Evolutionary conservation across 2,329 filamentous ascomycete species (phyloP), one percentile per base, ranked within the genome.

Genomic region (Rasamsonia emersonii): DNA sequence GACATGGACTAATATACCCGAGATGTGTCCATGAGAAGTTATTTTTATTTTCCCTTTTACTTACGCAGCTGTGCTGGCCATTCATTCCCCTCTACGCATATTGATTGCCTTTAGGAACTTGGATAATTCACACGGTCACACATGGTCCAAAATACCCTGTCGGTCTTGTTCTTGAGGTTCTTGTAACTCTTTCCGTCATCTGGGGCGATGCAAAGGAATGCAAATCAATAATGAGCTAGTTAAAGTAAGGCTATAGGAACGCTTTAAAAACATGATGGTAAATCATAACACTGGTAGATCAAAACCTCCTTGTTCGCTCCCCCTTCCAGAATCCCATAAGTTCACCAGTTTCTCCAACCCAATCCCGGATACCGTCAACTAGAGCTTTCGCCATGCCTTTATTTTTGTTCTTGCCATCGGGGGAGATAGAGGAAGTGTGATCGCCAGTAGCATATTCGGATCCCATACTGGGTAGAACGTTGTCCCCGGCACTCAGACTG

Each of bases 391-490:
- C 76, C 70, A 80, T 74, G 18, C 69, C 70, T 34, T 70, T 70
- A 41, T 71, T 68, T 43, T 65, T 67, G 35, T 57, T 59, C 36
- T 64, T 66, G 34, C 54, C 48, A 34, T 62, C 54, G 19, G 8
- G 39, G 37, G 34, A 47, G 33, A 35, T 42, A 7, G 45, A 34
- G 3, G 45, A 43, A 19, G 31, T 40, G 39, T 44, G 49, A 9
- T 68, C 67, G 4, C 75, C 74, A 0, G 75, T 77, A 11, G 71
- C 73, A 51, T 77, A 78, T 42, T 86, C 82, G 28, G 76, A 85
- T 9, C 86, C 85, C 73, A 95, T 95, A 5, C 80, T 93, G 0
- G 91, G 91, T 31, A 98, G 64, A 3, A 96, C 85, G 53, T 96
- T 96, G 53, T 98, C 91, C 33, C 86, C 86, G 0, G 91, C 91